Evolutionary conservation across 768 basidiomycete species (phyloP).

Genomic region (Mycena vulgaris): DNA sequence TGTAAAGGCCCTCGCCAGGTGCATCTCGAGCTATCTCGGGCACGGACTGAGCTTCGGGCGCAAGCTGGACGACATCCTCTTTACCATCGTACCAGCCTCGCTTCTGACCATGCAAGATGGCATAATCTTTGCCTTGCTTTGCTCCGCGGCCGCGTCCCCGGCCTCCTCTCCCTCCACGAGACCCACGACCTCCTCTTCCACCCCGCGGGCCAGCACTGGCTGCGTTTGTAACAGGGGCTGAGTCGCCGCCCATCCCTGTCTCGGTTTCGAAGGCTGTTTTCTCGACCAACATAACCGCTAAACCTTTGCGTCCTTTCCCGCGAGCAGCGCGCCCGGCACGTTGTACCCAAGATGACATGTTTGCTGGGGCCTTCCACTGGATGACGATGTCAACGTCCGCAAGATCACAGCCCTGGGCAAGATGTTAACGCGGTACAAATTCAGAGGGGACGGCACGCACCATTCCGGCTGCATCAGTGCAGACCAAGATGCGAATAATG

Average conservation of each 20-base stretch:
- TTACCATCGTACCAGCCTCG: conserved; percentile 25
- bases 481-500: conserved; percentile 47
- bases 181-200: too few species aligned
- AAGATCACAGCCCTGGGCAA: not conserved
- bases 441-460: conserved; percentile 29
- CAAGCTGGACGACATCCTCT: conserved; percentile 30
- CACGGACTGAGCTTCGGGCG: conserved; percentile 1
- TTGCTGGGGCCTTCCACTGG: not conserved
- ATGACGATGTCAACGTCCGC: not conserved
- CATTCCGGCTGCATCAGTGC: conserved; percentile 57
- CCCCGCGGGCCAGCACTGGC: too few species aligned
- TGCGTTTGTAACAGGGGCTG: too few species aligned
- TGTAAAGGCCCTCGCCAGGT: conserved; percentile 47
- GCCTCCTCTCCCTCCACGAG: not conserved
- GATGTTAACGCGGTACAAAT: not conserved
- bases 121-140: conserved; percentile 28
- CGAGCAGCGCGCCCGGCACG: not conserved
- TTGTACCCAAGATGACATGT: conserved; percentile 4
- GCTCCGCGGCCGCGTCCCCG: conserved; percentile 7
- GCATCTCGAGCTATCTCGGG: conserved; percentile 31
- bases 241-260: too few species aligned
- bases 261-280: not conserved
- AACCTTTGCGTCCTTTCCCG: not conserved
- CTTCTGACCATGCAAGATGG: conserved; percentile 25
- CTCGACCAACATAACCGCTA: conserved; percentile 2